A percentile compares a stretch with the other conserved stretches of the same genome.
Evolutionary conservation across 352 stramenopile species (phyloP).

Genomic region (Peronosclerospora sorghi): DNA sequence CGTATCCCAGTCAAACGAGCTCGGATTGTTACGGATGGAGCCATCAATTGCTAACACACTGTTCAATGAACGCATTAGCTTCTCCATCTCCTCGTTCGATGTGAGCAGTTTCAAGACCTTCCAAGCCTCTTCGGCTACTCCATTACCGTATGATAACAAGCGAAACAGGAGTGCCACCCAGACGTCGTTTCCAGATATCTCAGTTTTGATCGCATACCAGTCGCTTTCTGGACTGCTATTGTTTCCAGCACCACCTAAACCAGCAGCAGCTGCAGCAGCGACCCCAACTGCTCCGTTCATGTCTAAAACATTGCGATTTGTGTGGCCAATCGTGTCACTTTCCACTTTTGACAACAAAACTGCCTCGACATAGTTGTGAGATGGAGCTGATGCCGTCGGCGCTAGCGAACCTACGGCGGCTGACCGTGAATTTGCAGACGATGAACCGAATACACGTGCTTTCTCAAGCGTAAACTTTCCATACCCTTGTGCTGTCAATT

Average conservation of each 20-base stretch:
- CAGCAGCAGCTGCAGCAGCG: constrained; percentile 14
- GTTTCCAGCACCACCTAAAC: constrained; percentile 22
- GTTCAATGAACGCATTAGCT: constrained; percentile 57
- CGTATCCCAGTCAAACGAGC: constrained; percentile 41
- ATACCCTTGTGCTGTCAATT: constrained; percentile 54
- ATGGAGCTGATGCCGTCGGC: constrained; percentile 17
- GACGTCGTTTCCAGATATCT: constrained; percentile 39
- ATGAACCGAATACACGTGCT: constrained; percentile 35
- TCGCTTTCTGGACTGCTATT: constrained; percentile 42
- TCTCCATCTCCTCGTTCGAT: constrained; percentile 55
- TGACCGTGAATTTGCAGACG: constrained; percentile 2
- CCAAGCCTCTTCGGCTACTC: constrained; percentile 60
- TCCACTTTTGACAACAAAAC: constrained; percentile 54
- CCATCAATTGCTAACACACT: constrained; percentile 55
- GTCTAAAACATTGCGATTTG: constrained; percentile 30
- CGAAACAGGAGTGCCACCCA: constrained; percentile 37
- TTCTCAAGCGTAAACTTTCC: constrained; percentile 62
- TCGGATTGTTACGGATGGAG: constrained; percentile 31
- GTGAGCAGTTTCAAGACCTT: constrained; percentile 66
- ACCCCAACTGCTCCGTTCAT: constrained; percentile 22
- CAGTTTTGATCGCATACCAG: constrained; percentile 55
- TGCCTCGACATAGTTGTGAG: constrained; percentile 34
- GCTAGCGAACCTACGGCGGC: constrained; percentile 17
- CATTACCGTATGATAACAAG: constrained; percentile 31
- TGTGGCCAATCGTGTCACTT: constrained; percentile 48